Evolutionary conservation across 345 rosid species (phyloP), one percentile per base, ranked within the genome.

Genomic region (Rubroshorea leprosula): DNA sequence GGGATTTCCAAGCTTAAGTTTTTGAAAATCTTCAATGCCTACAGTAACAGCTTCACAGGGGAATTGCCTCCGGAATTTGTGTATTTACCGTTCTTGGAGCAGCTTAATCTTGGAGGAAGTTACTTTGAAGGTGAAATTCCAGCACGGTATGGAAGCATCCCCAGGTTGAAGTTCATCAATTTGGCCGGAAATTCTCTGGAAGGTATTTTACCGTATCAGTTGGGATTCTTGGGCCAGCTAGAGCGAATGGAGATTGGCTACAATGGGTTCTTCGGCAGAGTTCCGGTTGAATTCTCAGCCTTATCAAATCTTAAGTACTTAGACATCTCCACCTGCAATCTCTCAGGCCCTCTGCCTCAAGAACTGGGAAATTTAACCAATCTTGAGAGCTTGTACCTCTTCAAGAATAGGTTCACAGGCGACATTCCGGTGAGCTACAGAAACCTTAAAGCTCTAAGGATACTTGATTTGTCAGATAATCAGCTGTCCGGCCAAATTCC

Each of bases 101-200:
- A 72, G 65, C 88, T 93, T 67, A 93, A 90, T 72, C 82, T 93
- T n/a, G 94, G 97, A 0, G 99, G 99, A 17, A 89, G 95, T 80
- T 93, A 82, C 82, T 93, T 93, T 51, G 74, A 72, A 50, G 99
- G 87, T 35, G 84, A 64, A 55, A 90, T 93, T 57, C 97, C 99
- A 0, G 21, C 59, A 0, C 73, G 51, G 15, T 93, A 87, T 18
- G 90, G 92, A 55, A 78, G 67, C 44, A 74, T 90, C 45, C 69
- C 69, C 1, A 76, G 76, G 55, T 39, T 93, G 14, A 85, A 63
- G 73, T 75, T 68, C 25, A 69, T 93, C 9, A 21, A 81, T 39
- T 68, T 93, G 27, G 88, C 88, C n/a, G 99, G 99, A 24, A 93
- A 93, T 65, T 35, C 5, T 2, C 66, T 93, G 12, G 69, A 54